Evolutionary conservation across 2,329 filamentous ascomycete genomes (phyloP), one percentile per base, ranked within the genome.

Genomic region (Metarhizium humberi): DNA sequence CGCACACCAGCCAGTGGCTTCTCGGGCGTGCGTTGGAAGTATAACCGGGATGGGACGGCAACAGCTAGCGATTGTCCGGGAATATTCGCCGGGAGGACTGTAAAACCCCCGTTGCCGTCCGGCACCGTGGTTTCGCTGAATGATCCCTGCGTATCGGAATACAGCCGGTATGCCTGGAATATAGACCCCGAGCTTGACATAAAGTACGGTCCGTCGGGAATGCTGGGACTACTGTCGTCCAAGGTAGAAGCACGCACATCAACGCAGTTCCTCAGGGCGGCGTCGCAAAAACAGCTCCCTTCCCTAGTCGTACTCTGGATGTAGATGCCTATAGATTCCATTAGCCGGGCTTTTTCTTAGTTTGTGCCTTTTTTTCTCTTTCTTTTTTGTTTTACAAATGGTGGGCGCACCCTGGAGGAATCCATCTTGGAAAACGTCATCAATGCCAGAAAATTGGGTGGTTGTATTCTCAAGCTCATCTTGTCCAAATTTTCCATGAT

Each of bases 1-100:
- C 82, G 73, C 7, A 80, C 71, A 11, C 82, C 81, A 6, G 79
- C 77, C 0, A 85, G 68, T 1, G 81, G 80, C 60, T 79, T 75
- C 20, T 73, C 68, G 0, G 62, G 59, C 0, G 76, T 78, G 48
- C 69, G 73, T 3, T 70, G 73, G 63, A 71, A 80, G 66, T 84
- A 83, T 0, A 85, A 68, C 4, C 81, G 74, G 4, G 80, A 84
- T 2, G 81, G 80, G 0, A 85, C 81, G 59, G 36, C 71, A 7
- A 75, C 60, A 25, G 60, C 57, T 2, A 62, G 54, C 2, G 52
- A 54, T 46, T 55, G 57, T 2, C 58, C 58, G 13, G 55, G 43
- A 2, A 59, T 7, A 11, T 58, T 58, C 7, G 57, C 57, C 1
- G 58, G 55, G 8, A 59, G 53, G 0, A 57, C 57, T 3, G 51